Percentiles rank a stretch among this genome's conserved stretches.
These are phyloP conservation scores for Xylaria sp. DNA, from an alignment of 2,329 filamentous ascomycete genomes.

Conservation along the genomic window DNA sequence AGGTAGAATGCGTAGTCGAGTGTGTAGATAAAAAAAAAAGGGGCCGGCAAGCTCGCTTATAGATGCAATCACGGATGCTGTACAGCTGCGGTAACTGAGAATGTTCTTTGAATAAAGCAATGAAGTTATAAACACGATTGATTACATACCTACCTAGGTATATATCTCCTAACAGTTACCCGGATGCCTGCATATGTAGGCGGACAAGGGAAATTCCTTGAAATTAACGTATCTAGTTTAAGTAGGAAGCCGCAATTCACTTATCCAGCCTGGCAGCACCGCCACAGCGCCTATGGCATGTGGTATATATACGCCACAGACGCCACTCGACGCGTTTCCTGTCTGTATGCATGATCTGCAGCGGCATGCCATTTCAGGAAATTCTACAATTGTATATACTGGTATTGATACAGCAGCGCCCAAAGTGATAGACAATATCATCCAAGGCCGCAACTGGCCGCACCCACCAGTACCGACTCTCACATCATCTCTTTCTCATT, in stretches of 20 bases:
- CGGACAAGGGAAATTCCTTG: too few relatives aligned
- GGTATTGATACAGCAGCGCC: neutral
- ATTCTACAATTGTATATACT: neutral
- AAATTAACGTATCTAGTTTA: too few relatives aligned
- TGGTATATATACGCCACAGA: slow-evolving; percentile 7
- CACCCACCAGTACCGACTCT: neutral
- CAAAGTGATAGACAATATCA: slow-evolving; percentile 6
- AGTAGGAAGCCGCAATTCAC: neutral
- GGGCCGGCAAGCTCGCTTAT: neutral
- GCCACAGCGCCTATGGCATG: neutral
- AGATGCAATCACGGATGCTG: neutral
- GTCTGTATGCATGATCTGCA: neutral
- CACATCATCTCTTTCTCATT: neutral
- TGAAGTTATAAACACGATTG: too few relatives aligned
- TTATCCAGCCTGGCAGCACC: neutral
- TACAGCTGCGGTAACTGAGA: too few relatives aligned
- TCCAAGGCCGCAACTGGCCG: slow-evolving; percentile 12
- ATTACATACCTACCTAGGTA: too few relatives aligned
- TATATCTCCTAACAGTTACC: too few relatives aligned
- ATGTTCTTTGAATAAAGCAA: too few relatives aligned
- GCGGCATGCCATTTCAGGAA: slow-evolving; percentile 26
- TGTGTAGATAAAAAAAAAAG: neutral
- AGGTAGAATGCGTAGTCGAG: neutral
- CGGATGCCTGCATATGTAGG: too few relatives aligned
- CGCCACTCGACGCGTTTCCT: slow-evolving; percentile 29